Evolutionary conservation across 2,329 filamentous ascomycete genomes (phyloP).

Genomic region (Penicillium crustosum): DNA sequence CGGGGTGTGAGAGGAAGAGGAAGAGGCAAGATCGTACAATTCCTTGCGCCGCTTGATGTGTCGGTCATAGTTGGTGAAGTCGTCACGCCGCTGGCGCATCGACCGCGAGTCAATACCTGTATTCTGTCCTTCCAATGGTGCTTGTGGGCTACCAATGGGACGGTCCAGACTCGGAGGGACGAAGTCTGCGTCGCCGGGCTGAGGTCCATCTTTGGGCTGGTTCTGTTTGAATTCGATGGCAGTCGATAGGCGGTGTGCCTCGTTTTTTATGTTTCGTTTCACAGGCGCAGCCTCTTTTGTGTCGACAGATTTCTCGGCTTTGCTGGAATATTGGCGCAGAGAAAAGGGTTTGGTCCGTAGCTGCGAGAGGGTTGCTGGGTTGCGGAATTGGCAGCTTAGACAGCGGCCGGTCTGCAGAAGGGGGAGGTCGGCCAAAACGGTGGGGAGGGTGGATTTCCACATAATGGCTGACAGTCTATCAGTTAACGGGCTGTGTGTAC

Average conservation of each 20-base stretch:
- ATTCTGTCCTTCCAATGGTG: conserved; percentile 78
- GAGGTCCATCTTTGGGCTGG: conserved; percentile 18
- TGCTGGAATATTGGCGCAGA: conserved; percentile 34
- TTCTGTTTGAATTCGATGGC: conserved; percentile 33
- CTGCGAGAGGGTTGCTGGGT: conserved; percentile 18
- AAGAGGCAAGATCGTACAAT: conserved; percentile 55
- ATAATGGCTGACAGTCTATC: conserved; percentile 20
- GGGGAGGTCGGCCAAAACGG: conserved; percentile 24
- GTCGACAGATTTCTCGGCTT: conserved; percentile 5
- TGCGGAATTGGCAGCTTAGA: conserved; percentile 39
- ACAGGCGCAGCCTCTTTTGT: not conserved
- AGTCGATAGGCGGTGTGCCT: conserved; percentile 8
- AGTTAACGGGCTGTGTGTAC: not conserved
- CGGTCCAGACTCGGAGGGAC: conserved; percentile 58
- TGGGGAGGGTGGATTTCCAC: conserved; percentile 30
- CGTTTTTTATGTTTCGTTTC: not conserved
- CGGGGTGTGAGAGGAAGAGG: not conserved
- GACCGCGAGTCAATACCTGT: conserved; percentile 70
- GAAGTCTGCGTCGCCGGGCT: conserved; percentile 46
- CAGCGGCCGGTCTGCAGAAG: conserved; percentile 33
- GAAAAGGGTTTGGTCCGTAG: conserved; percentile 20
- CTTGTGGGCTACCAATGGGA: conserved; percentile 77
- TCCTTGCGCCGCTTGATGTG: conserved; percentile 74
- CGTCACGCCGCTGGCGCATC: conserved; percentile 67
- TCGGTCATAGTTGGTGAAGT: conserved; percentile 82